Conservation (phyloP, 1,284 basidiomycete species). For the Malassezia psittaci region DNA sequence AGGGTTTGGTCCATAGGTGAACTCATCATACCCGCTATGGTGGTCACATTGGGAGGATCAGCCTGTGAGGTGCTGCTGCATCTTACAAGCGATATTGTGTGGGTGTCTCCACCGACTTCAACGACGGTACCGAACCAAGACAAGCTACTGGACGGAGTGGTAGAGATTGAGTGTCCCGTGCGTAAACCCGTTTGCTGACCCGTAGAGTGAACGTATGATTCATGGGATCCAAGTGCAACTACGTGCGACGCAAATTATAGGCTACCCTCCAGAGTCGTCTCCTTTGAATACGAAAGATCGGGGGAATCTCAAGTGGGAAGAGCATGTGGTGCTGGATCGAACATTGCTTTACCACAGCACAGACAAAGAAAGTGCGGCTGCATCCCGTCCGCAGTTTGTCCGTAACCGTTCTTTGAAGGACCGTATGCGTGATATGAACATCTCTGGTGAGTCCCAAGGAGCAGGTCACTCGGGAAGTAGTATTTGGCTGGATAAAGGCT, state of each 20-base stretch:
- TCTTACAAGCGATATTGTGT: conserved; percentile 38
- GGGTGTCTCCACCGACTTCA: conserved; percentile 31
- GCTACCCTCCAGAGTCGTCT: conserved; percentile 21
- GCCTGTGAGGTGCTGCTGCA: conserved; percentile 43
- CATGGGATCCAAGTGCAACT: conserved; percentile 31
- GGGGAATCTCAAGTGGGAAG: conserved; percentile 33
- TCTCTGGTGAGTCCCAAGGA: not conserved
- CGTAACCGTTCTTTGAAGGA: conserved; percentile 17
- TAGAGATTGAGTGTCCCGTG: conserved; percentile 40
- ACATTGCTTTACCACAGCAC: conserved; percentile 31
- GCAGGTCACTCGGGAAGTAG: not conserved
- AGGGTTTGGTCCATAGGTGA: too few species aligned
- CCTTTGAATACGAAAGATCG: conserved; percentile 1
- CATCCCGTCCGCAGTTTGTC: not conserved
- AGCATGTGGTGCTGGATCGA: conserved; percentile 40
- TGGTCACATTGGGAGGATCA: not conserved
- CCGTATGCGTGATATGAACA: conserved; percentile 17
- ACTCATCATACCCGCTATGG: not conserved
- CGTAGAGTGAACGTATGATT: conserved; percentile 32
- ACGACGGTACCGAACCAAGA: conserved; percentile 35
- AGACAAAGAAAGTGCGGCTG: conserved; percentile 1
- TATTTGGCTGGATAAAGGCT: conserved; percentile 34
- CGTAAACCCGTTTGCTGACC: not conserved
- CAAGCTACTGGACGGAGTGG: conserved; percentile 40
- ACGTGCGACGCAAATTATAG: conserved; percentile 35